Evolutionary conservation across 2,329 filamentous ascomycete species (phyloP), one percentile per base, ranked within the genome.

Genomic region (Pseudogymnoascus sp.): DNA sequence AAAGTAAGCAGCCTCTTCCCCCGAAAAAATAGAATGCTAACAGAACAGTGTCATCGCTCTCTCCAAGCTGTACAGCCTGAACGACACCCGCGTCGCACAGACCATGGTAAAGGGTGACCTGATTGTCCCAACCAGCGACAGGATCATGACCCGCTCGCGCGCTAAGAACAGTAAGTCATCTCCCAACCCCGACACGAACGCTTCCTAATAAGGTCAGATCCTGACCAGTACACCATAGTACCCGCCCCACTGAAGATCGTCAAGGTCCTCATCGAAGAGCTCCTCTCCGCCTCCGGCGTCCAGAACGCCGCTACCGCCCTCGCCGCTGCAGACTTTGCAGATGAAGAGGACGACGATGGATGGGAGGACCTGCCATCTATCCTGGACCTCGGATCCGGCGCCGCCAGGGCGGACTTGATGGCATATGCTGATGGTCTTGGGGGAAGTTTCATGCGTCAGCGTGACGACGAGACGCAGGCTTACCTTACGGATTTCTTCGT

Each of bases 71-170:
- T 97, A 95, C 75, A 87, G 88, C 63, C 82, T 99, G 16, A 89
- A 95, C 71, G 93, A 97, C 71, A 79, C 86, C 8, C 88, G 93
- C 34, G 76, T 99, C 34, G 80, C 84, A 11, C 86, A 91, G 71
- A 91, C 93, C 3, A 85, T 86, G 73, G 93, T 97, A 69, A 96
- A 93, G 78, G 95, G 95, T 63, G 93, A 99, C 73, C 81, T 97
- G 63, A 90, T 99, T 70, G 84, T 95, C 63, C 85, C 86, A 61
- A 83, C 86, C 64, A 90, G 88, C 67, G 88, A 92, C 68, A 78
- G 88, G 66, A 99, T 99, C 75, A 92, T 96, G 86, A 99, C 95
- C 18, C 86, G 95, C 66, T 97, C 93, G 61, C 90, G 93, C 70
- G 87, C 95, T 12, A 92, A 89, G 76, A 84, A 88, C 73, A 93